Evolutionary conservation across 345 rosid genomes (phyloP).

Genomic region (Pistacia atlantica): DNA sequence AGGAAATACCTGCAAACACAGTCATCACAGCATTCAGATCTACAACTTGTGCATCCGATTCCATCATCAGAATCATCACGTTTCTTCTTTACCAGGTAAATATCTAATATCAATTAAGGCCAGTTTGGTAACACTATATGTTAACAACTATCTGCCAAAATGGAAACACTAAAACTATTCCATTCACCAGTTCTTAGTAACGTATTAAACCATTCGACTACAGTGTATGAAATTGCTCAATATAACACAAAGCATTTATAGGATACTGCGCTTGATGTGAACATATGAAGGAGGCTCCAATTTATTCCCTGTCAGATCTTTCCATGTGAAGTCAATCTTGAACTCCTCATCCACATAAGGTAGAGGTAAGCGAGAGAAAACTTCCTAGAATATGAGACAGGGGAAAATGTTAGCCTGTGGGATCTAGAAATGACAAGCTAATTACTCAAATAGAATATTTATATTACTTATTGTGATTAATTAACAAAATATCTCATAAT

Average conservation of each 20-base stretch:
- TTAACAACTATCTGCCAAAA: background rate
- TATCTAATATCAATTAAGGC: constrained; percentile 69
- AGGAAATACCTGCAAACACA: constrained; percentile 84
- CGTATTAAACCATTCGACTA: background rate
- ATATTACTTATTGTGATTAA: background rate
- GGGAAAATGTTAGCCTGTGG: constrained; percentile 27
- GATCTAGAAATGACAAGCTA: background rate
- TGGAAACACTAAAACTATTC: background rate
- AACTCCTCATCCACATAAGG: constrained; percentile 87
- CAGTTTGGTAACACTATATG: background rate
- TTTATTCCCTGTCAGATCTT: constrained; percentile 53
- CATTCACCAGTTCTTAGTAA: background rate
- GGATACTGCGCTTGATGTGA: constrained; percentile 97
- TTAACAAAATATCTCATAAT: too few species aligned
- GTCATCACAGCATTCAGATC: constrained; percentile 64
- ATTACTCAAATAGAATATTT: background rate
- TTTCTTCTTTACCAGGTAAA: constrained; percentile 82
- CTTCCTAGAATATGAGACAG: constrained; percentile 46
- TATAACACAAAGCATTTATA: constrained; percentile 25
- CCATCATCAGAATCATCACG: constrained; percentile 67
- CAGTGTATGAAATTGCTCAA: constrained; percentile 2
- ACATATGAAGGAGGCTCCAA: constrained; percentile 78
- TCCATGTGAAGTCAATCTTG: constrained; percentile 71
- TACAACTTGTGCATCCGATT: constrained; percentile 85
- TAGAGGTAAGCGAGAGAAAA: constrained; percentile 74